Base-by-base conservation (phyloP, 768 basidiomycete genomes). In the Boletellus emodensis region DNA sequence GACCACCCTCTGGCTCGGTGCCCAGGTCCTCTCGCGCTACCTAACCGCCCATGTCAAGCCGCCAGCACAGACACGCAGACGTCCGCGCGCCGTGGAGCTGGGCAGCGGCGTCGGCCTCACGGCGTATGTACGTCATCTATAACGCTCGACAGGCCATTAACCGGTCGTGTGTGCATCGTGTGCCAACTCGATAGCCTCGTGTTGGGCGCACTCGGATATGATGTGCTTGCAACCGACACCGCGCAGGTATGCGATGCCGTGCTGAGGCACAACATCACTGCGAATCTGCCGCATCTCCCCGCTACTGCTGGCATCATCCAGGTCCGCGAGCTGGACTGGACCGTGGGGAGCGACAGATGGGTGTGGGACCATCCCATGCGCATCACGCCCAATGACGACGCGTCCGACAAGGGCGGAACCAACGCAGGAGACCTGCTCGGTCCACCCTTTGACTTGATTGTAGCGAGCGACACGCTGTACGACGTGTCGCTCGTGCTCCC, bases 391-490 rank as follows among this genome's bases (percentile, higher is more conserved):
- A 74, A 73, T 2, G 71, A 66, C 20, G 52, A 64, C 46, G 44
- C 55, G 14, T 46, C 54, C 39, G 54, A 60, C 32, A 34, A 40
- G n/a, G 3, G 43, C 38, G 50, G 53, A 58, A n/a, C 53, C 60
- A 20, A 47, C 30, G 44, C 52, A 58, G 53, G 49, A 15, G 42
- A 56, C 34, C 38, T 58, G 38, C 71, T 81, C 13, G 56, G 57
- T 15, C 79, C 83, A 8, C 83, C 83, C 1, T 87, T 85, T 71
- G 84, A 90, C 67, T 74, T 92, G 58, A 83, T 96, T 56, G 65
- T 87, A 46, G 82, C 90, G 11, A 84, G 92, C 46, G 93, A 95
- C 67, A 94, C 93, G 0, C 70, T 94, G 35, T 94, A 93, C 65
- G 64, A 73, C 24, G 60, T 73, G 3, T 70, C 76, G 4, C 82